Evolutionary conservation across 352 stramenopile species (phyloP).

Genomic region (Elongisporangium anandrum): DNA sequence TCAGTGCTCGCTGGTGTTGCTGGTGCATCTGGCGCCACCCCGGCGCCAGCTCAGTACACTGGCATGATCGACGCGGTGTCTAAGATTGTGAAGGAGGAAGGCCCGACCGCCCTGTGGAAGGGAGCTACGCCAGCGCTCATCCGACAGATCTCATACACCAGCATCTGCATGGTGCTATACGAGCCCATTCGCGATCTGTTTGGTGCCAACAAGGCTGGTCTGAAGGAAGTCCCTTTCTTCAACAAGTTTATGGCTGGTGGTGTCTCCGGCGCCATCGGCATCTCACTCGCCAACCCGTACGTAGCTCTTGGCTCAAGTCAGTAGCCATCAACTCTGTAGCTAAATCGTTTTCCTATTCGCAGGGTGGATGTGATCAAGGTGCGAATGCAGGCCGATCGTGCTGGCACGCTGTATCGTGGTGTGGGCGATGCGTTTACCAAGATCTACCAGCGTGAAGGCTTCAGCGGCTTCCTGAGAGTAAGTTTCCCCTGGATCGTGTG

Average conservation of each 20-base stretch:
- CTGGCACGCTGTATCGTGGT: constrained; percentile 62
- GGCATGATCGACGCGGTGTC: constrained; percentile 69
- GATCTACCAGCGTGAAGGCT: constrained; percentile 72
- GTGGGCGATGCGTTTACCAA: constrained; percentile 61
- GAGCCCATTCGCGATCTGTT: constrained; percentile 78
- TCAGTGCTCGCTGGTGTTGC: constrained; percentile 19
- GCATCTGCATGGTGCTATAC: constrained; percentile 84
- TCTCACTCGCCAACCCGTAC: constrained; percentile 83
- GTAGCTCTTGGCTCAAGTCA: constrained; percentile 10
- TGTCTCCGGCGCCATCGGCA: constrained; percentile 71
- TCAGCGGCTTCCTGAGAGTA: constrained; percentile 63
- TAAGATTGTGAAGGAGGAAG: constrained; percentile 71
- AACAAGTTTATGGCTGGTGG: constrained; percentile 82
- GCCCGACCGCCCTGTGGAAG: constrained; percentile 63
- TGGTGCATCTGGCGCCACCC: constrained; percentile 16
- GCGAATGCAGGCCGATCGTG: constrained; percentile 77
- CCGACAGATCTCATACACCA: constrained; percentile 85
- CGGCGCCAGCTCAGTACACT: constrained; percentile 47
- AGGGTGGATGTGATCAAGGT: constrained; percentile 89
- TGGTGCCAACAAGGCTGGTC: constrained; percentile 30
- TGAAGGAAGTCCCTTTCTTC: constrained; percentile 57
- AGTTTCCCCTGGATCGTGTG: neutral
- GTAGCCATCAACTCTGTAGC: neutral
- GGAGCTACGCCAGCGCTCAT: constrained; percentile 70
- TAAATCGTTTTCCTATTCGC: constrained; percentile 4